Evolutionary conservation across 2,329 filamentous ascomycete species (phyloP), one percentile per base, ranked within the genome.

Genomic region (Fusarium sp.): DNA sequence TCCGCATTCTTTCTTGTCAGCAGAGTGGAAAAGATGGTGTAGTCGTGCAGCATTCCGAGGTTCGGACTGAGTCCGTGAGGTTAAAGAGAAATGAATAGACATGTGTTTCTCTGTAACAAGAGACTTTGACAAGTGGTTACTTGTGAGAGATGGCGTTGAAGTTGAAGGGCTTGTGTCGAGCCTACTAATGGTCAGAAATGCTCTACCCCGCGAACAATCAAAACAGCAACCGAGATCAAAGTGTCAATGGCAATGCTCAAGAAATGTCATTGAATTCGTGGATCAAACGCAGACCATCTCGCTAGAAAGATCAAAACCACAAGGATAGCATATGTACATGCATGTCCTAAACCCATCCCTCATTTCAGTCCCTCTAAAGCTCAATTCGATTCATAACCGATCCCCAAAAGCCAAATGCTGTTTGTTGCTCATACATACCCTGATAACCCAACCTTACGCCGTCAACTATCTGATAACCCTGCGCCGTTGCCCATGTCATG

Each of bases 261-360:
- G 73, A 57, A 47, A 55, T 54, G 51, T 68, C 73, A 68, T 36
- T 73, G n/a, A 70, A 68, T 73, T 73, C 66, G 48, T 72, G 16
- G 16, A 35, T 48, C 20, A 73, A 33, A 67, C 56, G 66, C 39
- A 59, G 44, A 36, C 28, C 44, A 45, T 59, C 35, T 45, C 36
- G 36, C 31, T 42, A 42, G 31, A 22, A 16, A 51, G 57, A 53
- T 51, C 65, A 56, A 58, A 60, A 38, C 35, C 36, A 68, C 61
- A 60, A 68, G 54, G 63, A 71, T 60, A 50, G 38, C 36, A 61
- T 71, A 71, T 58, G 44, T 71, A 73, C 55, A 41, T 61, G 71
- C 66, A 71, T 41, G 57, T 35, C 57, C 38, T 62, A 13, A 60
- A 56, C 38, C 38, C 13, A 28, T 38, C 45, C 35, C 28, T 18